These are phyloP conservation scores for Claviceps maximensis DNA, from an alignment of 2,329 filamentous ascomycete genomes.

Conservation along the genomic window DNA sequence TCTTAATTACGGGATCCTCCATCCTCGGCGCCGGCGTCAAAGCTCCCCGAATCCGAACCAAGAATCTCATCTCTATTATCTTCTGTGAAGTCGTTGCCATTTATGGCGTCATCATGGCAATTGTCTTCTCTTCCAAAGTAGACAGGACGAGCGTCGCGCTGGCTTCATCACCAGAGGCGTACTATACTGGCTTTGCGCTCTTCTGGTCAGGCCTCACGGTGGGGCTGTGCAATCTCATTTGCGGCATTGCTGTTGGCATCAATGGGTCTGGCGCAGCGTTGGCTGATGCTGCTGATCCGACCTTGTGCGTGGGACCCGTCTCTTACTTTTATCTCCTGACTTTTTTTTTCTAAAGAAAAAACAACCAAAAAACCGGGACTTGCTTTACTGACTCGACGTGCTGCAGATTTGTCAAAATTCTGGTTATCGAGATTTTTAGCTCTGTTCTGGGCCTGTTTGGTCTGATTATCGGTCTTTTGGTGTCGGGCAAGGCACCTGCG, in stretches of 20 bases:
- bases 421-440: conserved; percentile 98
- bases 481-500: conserved; percentile 62
- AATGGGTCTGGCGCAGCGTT: conserved; percentile 94
- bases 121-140: conserved; percentile 90
- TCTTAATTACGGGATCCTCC: conserved; percentile 95
- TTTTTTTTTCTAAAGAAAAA: neutral
- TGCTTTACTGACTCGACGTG: conserved; percentile 13
- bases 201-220: conserved; percentile 96
- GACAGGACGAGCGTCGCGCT: conserved; percentile 48
- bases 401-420: conserved; percentile 86
- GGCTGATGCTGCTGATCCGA: conserved; percentile 86
- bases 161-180: conserved; percentile 62
- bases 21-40: conserved; percentile 95
- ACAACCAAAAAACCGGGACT: too few species aligned
- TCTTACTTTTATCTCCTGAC: neutral
- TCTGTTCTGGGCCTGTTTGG: conserved; percentile 94
- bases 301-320: conserved; percentile 50
- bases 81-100: conserved; percentile 99
- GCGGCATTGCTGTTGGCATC: conserved; percentile 92
- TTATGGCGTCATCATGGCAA: conserved; percentile 99
- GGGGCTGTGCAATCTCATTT: conserved; percentile 89
- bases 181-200: conserved; percentile 88
- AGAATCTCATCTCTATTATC: conserved; percentile 99
- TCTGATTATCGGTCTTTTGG: conserved; percentile 81
- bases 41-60: conserved; percentile 93